Evolutionary conservation across 495 filamentous ascomycete species (phyloP).

Genomic region (Talaromyces liani): DNA sequence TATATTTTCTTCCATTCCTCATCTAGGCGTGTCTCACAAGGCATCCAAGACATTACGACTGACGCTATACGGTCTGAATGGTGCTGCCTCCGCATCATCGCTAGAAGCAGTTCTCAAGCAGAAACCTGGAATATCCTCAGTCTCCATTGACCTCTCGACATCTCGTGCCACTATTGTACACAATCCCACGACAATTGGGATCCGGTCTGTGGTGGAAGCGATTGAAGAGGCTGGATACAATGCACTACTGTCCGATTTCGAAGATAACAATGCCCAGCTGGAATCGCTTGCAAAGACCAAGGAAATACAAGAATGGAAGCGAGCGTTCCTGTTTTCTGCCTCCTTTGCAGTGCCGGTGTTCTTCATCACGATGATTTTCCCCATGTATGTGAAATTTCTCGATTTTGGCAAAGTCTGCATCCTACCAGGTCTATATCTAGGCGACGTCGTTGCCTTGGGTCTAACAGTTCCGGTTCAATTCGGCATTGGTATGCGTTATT

Average conservation of each 20-base stretch:
- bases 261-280: slow-evolving; percentile 95
- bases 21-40: slow-evolving; percentile 19
- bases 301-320: slow-evolving; percentile 88
- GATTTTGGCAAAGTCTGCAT: slow-evolving; percentile 66
- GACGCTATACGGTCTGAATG: slow-evolving; percentile 74
- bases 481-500: slow-evolving; percentile 90
- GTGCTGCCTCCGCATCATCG: slow-evolving; percentile 58
- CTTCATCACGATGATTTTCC: slow-evolving; percentile 83
- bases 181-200: slow-evolving; percentile 59
- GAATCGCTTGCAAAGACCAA: slow-evolving; percentile 94
- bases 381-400: slow-evolving; percentile 63
- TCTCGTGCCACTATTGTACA: slow-evolving; percentile 64
- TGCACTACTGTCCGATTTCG: slow-evolving; percentile 78
- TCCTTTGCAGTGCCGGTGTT: slow-evolving; percentile 88
- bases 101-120: slow-evolving; percentile 63
- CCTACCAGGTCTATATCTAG: slow-evolving; percentile 71
- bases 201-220: slow-evolving; percentile 74
- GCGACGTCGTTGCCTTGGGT: slow-evolving; percentile 72
- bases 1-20: slow-evolving; percentile 48
- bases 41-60: slow-evolving; percentile 52
- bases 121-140: slow-evolving; percentile 63
- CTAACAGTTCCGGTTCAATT: slow-evolving; percentile 95
- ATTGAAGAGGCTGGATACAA: slow-evolving; percentile 79
- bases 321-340: slow-evolving; percentile 65
- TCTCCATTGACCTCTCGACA: slow-evolving; percentile 59